Evolutionary conservation across 2,329 filamentous ascomycete species (phyloP), one percentile per base, ranked within the genome.

Genomic region (Arachnomyces sp.): DNA sequence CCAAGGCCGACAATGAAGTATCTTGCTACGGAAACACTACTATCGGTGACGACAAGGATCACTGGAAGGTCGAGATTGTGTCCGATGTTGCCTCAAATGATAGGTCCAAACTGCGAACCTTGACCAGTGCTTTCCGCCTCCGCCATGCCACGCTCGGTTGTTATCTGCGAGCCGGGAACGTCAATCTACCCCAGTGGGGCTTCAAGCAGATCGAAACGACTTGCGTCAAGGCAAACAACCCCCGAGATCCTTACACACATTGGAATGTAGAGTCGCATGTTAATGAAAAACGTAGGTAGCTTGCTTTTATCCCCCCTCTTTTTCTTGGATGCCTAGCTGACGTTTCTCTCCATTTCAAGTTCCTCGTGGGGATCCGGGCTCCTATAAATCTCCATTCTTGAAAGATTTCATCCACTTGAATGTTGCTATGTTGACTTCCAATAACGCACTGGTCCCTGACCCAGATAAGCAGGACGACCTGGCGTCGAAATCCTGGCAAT

Each of bases 371-470:
- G 84, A 95, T 64, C 85, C 92, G 40, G 86, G 84, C 54, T 82
- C 85, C 42, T 98, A 95, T 72, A 94, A 85, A 69, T 96, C 90
- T 28, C 92, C 93, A 2, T 98, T 98, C 74, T 73, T 94, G 58
- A 89, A 94, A 60, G 92, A 98, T 65, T 98, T 98, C 57, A 82
- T 98, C 48, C 92, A 98, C 63, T 72, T 96, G 46, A 98, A 98
- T 61, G 92, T 98, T 46, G 92, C 92, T 47, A 98, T 98, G 92
- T 95, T 96, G 90, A 98, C 92, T 3, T 96, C 92, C 30, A 98
- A 98, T 75, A 98, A 98, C 59, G 92, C 92, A 16, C 79, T 98
- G 34, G 87, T 98, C 14, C 92, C 92, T 3, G 92, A 98, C 57
- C 90, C 92, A 3, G 92, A 98, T 64, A 98, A 98, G 76, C 92